Evolutionary conservation across 768 basidiomycete genomes (phyloP).

Genomic region (Gloeophyllum trabeum): DNA sequence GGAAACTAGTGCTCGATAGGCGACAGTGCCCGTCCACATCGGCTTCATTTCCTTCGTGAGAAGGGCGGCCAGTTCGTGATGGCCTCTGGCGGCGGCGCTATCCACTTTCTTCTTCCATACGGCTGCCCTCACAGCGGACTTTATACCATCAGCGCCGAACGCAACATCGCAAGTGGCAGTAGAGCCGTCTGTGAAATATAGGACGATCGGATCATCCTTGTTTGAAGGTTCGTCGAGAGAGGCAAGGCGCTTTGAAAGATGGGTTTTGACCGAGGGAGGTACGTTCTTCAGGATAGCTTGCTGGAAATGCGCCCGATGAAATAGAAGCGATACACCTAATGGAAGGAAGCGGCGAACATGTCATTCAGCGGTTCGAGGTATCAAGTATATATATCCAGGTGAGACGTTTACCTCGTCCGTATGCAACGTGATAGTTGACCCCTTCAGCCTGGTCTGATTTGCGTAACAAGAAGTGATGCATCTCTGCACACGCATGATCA

Average conservation of each 20-base stretch:
- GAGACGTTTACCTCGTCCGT: background rate
- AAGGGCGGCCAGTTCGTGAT: background rate
- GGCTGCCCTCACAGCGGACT: conserved; percentile 14
- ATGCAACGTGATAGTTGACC: background rate
- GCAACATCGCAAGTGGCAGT: conserved; percentile 18
- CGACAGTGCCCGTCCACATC: conserved; percentile 27
- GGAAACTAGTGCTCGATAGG: conserved; percentile 27
- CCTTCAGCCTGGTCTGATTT: background rate
- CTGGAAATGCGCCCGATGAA: conserved; percentile 38
- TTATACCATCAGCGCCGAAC: conserved; percentile 21
- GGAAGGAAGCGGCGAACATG: background rate
- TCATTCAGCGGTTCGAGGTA: background rate
- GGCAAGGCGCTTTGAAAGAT: conserved; percentile 19
- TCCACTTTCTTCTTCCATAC: background rate
- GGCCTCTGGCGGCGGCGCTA: background rate
- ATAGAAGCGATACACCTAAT: conserved; percentile 23
- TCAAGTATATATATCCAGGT: too few species aligned
- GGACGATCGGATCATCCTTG: conserved; percentile 2
- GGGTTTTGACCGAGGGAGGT: conserved; percentile 13
- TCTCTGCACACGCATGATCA: too few species aligned
- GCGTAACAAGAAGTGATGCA: background rate
- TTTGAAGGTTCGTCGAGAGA: conserved; percentile 7
- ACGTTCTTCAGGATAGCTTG: conserved; percentile 26
- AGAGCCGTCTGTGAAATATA: conserved; percentile 16
- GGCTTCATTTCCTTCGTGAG: conserved; percentile 26